Base-by-base conservation (phyloP, 2,329 filamentous ascomycete genomes). In the Colletotrichum liriopes region DNA sequence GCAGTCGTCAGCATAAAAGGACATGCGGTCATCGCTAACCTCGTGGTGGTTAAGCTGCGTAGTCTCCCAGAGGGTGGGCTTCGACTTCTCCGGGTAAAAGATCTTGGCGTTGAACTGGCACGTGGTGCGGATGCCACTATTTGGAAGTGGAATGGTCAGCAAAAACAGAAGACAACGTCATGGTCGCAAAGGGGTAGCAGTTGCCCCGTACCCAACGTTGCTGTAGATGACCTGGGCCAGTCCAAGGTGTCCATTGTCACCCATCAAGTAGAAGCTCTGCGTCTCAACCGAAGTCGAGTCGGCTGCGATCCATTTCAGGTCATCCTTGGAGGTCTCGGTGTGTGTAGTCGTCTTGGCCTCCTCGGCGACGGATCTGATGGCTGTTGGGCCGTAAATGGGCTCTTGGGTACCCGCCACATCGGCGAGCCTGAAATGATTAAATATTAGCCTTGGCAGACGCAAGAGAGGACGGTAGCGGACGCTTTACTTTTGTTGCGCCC, bases 161-260 rank as follows among this genome's bases (percentile, higher is more conserved):
- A 74, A 64, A 8, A 16, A 56, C 60, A 62, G 37, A 23, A 23
- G 23, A 32, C 74, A 20, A 65, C n/a, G 41, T 39, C 55, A 58
- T 41, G 55, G 26, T 55, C 14, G 49, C 35, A 23, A 9, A n/a
- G 18, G 23, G 20, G 29, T 14, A 26, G 32, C n/a, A 23, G 32
- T 16, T 41, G 23, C 32, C 61, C 60, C 92, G 84, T 91, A 98
- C 95, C 91, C 93, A 81, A 99, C 93, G 84, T 98, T 98, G 87
- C 94, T 98, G 88, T 98, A 98, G 82, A 99, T 98, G 84, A 98
- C 89, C 87, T 99, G 96, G 73, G 90, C 91, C 83, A 98, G 90
- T 65, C 89, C 94, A 75, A 95, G 83, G 74, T 92, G 88, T 62
- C 96, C 96, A 72, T 86, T 90, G 74, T 98, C 93, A 67, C 93